These are phyloP conservation scores for Alternaria triticimaculans DNA, from an alignment of 2,329 filamentous ascomycete species.

Conservation along the genomic window DNA sequence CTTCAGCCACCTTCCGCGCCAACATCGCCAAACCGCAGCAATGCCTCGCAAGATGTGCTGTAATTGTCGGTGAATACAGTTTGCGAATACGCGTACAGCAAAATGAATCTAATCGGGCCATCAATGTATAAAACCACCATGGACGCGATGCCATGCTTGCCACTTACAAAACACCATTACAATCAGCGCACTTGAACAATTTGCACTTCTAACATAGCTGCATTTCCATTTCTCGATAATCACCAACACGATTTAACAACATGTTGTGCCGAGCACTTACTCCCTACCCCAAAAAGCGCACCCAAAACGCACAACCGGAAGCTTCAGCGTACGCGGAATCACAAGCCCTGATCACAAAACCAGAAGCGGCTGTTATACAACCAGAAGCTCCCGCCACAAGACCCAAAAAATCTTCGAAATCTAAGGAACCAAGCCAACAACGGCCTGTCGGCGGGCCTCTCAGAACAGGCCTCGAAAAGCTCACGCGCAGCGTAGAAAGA, in stretches of 20 bases:
- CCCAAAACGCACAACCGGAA: neutral
- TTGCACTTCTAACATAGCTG: neutral
- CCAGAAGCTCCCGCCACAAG: neutral
- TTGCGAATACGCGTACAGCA: neutral
- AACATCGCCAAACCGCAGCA: slow-evolving; percentile 1
- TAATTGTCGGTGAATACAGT: neutral
- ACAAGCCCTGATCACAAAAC: neutral
- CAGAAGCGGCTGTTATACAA: neutral
- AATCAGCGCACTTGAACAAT: neutral
- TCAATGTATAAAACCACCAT: neutral
- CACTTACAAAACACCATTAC: too few relatives aligned
- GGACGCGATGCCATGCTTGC: neutral
- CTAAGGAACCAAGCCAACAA: neutral
- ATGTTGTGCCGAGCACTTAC: neutral
- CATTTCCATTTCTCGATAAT: neutral
- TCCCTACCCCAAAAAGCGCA: neutral
- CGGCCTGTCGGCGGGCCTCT: slow-evolving; percentile 1
- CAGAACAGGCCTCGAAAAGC: slow-evolving; percentile 13
- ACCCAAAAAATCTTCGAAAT: neutral
- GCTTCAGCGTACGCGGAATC: neutral
- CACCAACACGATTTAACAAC: neutral
- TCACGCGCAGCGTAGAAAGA: slow-evolving; percentile 14
- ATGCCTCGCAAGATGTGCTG: neutral
- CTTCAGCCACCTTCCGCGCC: slow-evolving; percentile 6
- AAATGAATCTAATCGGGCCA: neutral